Evolutionary conservation across 2,329 filamentous ascomycete species (phyloP), one percentile per base, ranked within the genome.

Genomic region (Eurotiales sp.): DNA sequence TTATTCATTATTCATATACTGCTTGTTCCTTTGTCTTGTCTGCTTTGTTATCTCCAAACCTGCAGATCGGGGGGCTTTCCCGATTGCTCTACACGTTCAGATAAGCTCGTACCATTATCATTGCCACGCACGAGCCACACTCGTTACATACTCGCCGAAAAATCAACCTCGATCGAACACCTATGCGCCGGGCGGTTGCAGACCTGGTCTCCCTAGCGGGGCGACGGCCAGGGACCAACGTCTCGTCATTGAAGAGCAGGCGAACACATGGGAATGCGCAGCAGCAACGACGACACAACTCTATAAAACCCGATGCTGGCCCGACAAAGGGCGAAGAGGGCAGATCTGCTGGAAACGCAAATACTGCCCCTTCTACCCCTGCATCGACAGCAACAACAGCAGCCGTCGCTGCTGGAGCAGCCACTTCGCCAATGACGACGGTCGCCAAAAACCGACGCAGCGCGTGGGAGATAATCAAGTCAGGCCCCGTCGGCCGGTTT

Each of bases 401-500:
- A 11, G 15, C 45, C 7, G 55, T 57, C 14, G 54, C 59, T 5
- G 57, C 63, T 15, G 58, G 58, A 32, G 57, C 58, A n/a, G 57
- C 61, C 15, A 50, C 61, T n/a, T 32, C 61, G 25, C 55, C 60
- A 34, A 57, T 40, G 54, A 56, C 29, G 51, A 34, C 44, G 21
- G 32, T 32, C 21, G 42, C 29, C 14, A 36, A 29, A 4, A 36
- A 12, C 14, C 51, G 52, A 22, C 61, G 61, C 36, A 59, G 63
- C 12, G 52, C 70, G n/a, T 56, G 60, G n/a, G 60, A 69, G 50
- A 55, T 61, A 7, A 39, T 53, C 22, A 49, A 44, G 27, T 23
- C 46, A 34, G 22, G 51, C 34, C 51, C 51, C 3, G n/a, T 71
- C 12, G 71, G 70, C 10, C 63, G 57, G 34, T 51, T 69, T 6